A percentile compares a stretch with the other conserved stretches of the same genome.
Conservation (phyloP, 352 stramenopile genomes). For the Globisporangium barbulae region DNA sequence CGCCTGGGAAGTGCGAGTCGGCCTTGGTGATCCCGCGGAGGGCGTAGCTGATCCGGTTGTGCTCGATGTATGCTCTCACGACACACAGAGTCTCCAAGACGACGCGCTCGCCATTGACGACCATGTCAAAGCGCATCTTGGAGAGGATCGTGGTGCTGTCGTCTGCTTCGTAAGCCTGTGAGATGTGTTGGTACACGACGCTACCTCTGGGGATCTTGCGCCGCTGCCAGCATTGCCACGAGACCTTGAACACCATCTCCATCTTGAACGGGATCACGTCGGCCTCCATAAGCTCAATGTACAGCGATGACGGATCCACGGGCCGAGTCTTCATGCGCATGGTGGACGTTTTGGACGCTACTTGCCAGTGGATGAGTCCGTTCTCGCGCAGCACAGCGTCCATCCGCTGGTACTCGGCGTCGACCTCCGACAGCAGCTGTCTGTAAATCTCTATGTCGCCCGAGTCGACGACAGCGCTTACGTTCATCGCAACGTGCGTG, state of each 20-base stretch:
- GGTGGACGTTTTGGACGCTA: background rate
- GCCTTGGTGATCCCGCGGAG: slow-evolving; percentile 2
- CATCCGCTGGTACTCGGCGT: slow-evolving; percentile 4
- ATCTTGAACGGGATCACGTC: slow-evolving; percentile 11
- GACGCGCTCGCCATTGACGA: slow-evolving; percentile 5
- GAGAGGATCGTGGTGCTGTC: background rate
- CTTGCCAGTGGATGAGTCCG: slow-evolving; percentile 5
- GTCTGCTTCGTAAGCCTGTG: background rate
- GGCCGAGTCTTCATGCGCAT: slow-evolving; percentile 4
- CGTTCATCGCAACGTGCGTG: slow-evolving; percentile 2
- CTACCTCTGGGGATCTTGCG: background rate
- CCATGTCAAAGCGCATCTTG: slow-evolving; percentile 6
- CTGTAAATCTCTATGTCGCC: slow-evolving; percentile 2
- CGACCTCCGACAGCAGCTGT: background rate
- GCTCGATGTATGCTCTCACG: slow-evolving; percentile 1
- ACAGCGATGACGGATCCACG: background rate
- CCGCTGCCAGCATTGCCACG: slow-evolving; percentile 11
- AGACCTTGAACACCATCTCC: slow-evolving; percentile 3
- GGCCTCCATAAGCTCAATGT: slow-evolving; percentile 8
- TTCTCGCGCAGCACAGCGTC: slow-evolving; percentile 4
- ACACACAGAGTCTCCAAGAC: background rate
- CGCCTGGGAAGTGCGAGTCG: slow-evolving; percentile 10
- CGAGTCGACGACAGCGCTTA: background rate
- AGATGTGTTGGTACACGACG: background rate
- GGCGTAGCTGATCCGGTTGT: background rate